A percentile compares a stretch with the other conserved stretches of the same genome.
Evolutionary conservation across 2,329 filamentous ascomycete species (phyloP).

Genomic region (Lachnellula cervina): DNA sequence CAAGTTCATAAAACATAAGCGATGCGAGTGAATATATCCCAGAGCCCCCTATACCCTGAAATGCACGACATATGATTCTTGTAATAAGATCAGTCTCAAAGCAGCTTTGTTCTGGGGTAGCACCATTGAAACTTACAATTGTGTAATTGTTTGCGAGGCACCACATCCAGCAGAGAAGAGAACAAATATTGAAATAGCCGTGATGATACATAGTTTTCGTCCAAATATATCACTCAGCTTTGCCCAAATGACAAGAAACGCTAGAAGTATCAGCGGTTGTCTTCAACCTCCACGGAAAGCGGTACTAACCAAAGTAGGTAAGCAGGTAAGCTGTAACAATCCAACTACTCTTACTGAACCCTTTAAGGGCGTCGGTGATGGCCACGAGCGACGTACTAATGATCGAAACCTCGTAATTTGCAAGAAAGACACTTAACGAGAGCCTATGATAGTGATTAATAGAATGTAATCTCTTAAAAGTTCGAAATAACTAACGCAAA

Average conservation of each 20-base stretch:
- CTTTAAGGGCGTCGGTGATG: conserved; percentile 4
- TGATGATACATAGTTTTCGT: conserved; percentile 45
- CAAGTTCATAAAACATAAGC: conserved; percentile 41
- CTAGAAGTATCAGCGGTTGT: conserved; percentile 37
- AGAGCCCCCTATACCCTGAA: conserved; percentile 30
- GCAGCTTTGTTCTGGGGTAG: neutral
- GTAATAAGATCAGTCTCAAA: neutral
- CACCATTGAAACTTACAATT: conserved; percentile 32
- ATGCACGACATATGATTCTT: conserved; percentile 15
- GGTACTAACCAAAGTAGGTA: conserved; percentile 4
- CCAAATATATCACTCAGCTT: conserved; percentile 52
- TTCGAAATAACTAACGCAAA: too few relatives aligned
- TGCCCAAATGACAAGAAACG: conserved; percentile 50
- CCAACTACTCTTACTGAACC: conserved; percentile 2
- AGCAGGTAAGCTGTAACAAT: conserved; percentile 5
- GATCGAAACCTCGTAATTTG: neutral
- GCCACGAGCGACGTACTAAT: conserved; percentile 4
- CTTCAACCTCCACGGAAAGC: neutral
- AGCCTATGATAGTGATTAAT: too few relatives aligned
- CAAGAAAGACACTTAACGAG: conserved; percentile 18
- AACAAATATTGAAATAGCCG: conserved; percentile 49
- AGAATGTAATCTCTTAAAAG: too few relatives aligned
- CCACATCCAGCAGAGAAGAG: conserved; percentile 52
- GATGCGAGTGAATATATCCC: conserved; percentile 31
- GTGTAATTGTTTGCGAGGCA: conserved; percentile 36